A percentile compares a stretch with the other conserved stretches of the same genome.
These are phyloP conservation scores for Fusarium bactridioides DNA, from an alignment of 2,329 filamentous ascomycete genomes.

Conservation along the genomic window DNA sequence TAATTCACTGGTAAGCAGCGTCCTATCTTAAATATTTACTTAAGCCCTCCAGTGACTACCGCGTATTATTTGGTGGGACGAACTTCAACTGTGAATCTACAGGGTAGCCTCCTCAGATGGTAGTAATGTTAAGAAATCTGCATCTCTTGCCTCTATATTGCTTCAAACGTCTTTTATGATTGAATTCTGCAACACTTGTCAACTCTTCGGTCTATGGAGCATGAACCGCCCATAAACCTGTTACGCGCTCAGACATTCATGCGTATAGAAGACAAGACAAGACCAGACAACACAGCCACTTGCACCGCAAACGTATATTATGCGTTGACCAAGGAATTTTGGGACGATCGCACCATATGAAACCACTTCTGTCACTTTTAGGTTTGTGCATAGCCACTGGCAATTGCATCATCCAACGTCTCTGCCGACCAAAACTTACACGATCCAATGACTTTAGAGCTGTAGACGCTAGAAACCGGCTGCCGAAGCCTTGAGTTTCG, in stretches of 20 bases:
- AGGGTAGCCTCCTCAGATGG: not conserved
- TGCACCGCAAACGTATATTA: not conserved
- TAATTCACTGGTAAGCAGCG: not conserved
- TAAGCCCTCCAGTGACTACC: not conserved
- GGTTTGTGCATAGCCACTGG: not conserved
- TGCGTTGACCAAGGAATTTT: not conserved
- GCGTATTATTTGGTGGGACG: not conserved
- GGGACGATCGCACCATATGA: not conserved
- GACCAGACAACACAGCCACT: not conserved
- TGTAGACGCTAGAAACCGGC: conserved; percentile 1
- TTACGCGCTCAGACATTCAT: conserved; percentile 1
- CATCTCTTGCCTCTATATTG: too few species aligned
- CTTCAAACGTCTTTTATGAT: too few species aligned
- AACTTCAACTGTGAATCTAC: not conserved
- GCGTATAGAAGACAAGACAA: not conserved
- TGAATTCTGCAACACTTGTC: not conserved
- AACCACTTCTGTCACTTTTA: conserved; percentile 2
- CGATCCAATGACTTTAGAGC: not conserved
- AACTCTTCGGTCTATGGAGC: not conserved
- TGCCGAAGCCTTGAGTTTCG: conserved; percentile 9
- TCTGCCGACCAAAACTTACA: not conserved
- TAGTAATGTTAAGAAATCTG: not conserved
- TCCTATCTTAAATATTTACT: too few species aligned
- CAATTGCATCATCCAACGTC: conserved; percentile 1
- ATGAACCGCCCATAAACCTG: not conserved